phyloP scores from a whole-genome alignment of 192 early-diverging fungal species.

The Entomortierella lignicola region DNA sequence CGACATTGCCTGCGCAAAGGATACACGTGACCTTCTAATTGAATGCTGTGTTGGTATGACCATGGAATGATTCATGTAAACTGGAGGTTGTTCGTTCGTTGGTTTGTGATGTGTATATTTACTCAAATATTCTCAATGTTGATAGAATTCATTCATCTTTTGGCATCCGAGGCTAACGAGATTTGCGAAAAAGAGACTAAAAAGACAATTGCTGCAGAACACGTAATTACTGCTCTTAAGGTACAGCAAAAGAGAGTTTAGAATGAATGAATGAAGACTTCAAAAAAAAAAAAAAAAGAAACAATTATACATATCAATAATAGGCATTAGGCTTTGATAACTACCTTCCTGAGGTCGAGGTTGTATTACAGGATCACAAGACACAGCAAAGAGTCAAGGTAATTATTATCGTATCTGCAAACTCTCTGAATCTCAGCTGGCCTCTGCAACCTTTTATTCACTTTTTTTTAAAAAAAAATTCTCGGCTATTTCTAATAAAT shows the following conservation, averaged over 20 bases:
- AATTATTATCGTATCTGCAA: no score
- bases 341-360: slow-evolving; percentile 89
- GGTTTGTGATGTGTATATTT: no score
- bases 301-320: slow-evolving; percentile 7
- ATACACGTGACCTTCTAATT: slow-evolving; percentile 92
- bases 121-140: no score
- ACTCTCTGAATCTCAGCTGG: no score
- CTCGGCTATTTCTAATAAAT: no score
- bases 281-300: no score
- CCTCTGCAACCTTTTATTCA: no score
- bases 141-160: slow-evolving; percentile 95
- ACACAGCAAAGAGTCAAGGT: slow-evolving; percentile 79
- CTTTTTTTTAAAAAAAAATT: no score
- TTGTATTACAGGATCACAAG: slow-evolving; percentile 89
- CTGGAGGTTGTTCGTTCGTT: no score
- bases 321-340: slow-evolving; percentile 91
- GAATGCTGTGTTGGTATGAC: slow-evolving; percentile 93
- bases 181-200: slow-evolving; percentile 95
- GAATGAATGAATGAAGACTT: not conserved
- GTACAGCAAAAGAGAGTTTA: slow-evolving; percentile 56
- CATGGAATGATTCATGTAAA: not conserved
- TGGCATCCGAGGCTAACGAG: slow-evolving; percentile 95
- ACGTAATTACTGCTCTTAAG: slow-evolving; percentile 89
- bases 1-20: slow-evolving; percentile 94
- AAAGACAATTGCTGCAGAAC: slow-evolving; percentile 98